These are phyloP conservation scores for Protomyces inouyei DNA, from an alignment of 1,139 yeast species.

Conservation along the genomic window DNA sequence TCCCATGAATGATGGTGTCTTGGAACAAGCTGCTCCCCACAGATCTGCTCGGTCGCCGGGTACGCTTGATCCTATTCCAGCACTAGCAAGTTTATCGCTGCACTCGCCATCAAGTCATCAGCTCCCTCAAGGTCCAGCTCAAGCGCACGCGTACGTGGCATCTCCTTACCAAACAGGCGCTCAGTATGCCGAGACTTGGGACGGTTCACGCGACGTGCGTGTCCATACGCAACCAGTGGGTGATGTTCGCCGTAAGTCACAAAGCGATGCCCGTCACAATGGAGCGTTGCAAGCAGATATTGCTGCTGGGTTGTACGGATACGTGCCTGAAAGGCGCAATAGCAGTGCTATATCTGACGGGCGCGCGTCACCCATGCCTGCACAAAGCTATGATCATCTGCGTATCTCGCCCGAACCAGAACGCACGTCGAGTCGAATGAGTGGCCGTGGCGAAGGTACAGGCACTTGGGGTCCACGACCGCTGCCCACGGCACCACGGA, in stretches of 20 bases:
- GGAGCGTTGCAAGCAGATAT: not conserved
- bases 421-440: not conserved
- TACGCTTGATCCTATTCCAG: not conserved
- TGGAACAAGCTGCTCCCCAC: not conserved
- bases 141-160: not conserved
- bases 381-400: not conserved
- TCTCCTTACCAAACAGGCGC: slow-evolving; percentile 7
- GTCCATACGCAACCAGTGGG: slow-evolving; percentile 3
- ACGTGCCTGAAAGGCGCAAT: not conserved
- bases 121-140: not conserved
- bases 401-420: not conserved
- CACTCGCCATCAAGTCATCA: not conserved
- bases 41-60: not conserved
- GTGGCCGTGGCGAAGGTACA: not conserved
- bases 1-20: not conserved
- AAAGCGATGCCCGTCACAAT: not conserved
- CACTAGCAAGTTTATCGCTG: not conserved
- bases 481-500: not conserved
- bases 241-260: slow-evolving; percentile 10
- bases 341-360: not conserved
- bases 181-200: slow-evolving; percentile 20
- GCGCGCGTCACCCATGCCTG: not conserved
- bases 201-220: slow-evolving; percentile 2
- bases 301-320: not conserved
- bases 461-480: not conserved